A percentile compares a stretch with the other conserved stretches of the same genome.
Evolutionary conservation across 2,329 filamentous ascomycete genomes (phyloP).

Genomic region (Ophiostoma piceae): DNA sequence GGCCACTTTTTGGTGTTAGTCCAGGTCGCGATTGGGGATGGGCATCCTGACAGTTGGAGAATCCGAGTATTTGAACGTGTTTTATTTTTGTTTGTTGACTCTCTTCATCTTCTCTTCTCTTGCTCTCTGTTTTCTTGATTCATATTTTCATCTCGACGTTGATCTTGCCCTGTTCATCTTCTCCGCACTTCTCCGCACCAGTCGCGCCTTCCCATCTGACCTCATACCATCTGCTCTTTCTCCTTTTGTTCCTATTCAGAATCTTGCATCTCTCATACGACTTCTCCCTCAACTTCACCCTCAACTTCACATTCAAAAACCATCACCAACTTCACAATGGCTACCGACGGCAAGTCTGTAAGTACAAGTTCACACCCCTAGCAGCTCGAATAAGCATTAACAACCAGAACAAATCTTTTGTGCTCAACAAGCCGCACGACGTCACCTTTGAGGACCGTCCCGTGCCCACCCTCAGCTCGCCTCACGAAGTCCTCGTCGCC

Average conservation of each 20-base stretch:
- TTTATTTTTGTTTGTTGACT: background rate
- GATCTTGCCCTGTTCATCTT: background rate
- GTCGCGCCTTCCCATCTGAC: background rate
- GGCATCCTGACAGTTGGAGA: background rate
- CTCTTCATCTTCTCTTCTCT: background rate
- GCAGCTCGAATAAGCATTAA: background rate
- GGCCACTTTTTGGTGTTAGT: background rate
- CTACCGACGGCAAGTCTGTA: conserved; percentile 33
- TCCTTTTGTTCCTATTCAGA: background rate
- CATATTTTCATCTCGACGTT: background rate
- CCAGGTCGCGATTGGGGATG: background rate
- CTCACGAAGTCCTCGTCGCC: conserved; percentile 73
- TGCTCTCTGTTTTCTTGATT: background rate
- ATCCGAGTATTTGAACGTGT: conserved; percentile 8
- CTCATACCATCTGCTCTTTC: background rate
- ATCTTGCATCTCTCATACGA: background rate
- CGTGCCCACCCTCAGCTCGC: conserved; percentile 59
- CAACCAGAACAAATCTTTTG: conserved; percentile 73
- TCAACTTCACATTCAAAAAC: background rate
- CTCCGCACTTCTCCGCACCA: conserved; percentile 5
- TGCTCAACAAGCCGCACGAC: conserved; percentile 69
- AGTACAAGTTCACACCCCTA: conserved; percentile 17
- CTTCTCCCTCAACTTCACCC: background rate
- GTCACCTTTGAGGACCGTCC: conserved; percentile 72
- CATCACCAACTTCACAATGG: conserved; percentile 24